Evolutionary conservation across 208 protist species (phyloP).

Genomic region (Acanthamoeba royreba): DNA sequence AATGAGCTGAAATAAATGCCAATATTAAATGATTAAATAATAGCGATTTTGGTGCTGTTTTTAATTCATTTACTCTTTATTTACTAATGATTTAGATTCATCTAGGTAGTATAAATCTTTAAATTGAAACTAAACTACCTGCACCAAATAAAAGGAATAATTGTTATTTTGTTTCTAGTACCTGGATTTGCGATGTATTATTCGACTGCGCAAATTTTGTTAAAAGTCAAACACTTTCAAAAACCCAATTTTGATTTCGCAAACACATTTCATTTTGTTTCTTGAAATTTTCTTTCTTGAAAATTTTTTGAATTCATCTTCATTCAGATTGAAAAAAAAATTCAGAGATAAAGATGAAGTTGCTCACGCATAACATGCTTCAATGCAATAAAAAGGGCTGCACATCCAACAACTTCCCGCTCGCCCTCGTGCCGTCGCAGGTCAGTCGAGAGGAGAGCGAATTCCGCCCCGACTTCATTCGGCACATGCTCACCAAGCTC

Average conservation of each 20-base stretch:
- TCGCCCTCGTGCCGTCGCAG: conserved; percentile 21
- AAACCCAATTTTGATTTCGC: no score
- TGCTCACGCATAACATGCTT: conserved; percentile 66
- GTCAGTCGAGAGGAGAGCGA: conserved; percentile 51
- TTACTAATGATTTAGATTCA: not conserved
- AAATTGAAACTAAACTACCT: no score
- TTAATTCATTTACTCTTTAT: not conserved
- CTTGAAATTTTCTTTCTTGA: no score
- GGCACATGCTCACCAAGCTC: conserved; percentile 54
- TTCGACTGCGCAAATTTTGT: not conserved
- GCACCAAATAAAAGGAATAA: not conserved
- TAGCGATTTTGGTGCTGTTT: no score
- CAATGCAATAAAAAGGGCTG: conserved; percentile 58
- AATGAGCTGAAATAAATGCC: no score
- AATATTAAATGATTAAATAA: no score
- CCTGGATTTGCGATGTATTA: not conserved
- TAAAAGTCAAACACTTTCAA: not conserved
- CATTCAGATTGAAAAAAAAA: not conserved
- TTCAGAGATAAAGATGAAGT: conserved; percentile 48
- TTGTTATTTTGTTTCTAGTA: not conserved
- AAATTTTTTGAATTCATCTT: not conserved
- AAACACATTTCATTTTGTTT: no score
- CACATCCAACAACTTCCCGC: conserved; percentile 49
- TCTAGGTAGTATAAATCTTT: not conserved
- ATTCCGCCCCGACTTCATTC: conserved; percentile 53